Conservation (phyloP, 176 grass and related monocot genomes). For the Oryza meyeriana region DNA sequence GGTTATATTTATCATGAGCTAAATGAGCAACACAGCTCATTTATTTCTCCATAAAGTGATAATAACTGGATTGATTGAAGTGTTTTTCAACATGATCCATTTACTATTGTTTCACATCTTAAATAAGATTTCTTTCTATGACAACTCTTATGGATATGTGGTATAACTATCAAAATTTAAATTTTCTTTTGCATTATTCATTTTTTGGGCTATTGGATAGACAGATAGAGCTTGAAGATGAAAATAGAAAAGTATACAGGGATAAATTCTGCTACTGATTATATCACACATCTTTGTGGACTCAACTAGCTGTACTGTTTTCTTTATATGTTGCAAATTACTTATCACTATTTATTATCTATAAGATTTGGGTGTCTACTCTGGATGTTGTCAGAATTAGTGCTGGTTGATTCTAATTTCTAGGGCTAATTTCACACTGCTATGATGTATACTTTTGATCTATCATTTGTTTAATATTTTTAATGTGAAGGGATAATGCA, state of each 20-base stretch:
- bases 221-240: constrained; percentile 1
- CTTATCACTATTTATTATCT: not conserved
- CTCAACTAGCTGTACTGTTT: constrained; percentile 11
- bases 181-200: not conserved
- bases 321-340: not conserved
- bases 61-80: not conserved
- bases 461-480: not conserved
- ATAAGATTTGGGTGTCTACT: not conserved
- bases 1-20: not conserved
- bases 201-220: not conserved
- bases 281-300: constrained; percentile 2
- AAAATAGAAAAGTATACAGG: not conserved
- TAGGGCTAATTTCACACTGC: not conserved
- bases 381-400: not conserved
- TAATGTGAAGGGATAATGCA: not conserved
- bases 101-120: not conserved
- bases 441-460: not conserved
- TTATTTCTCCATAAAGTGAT: not conserved
- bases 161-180: not conserved
- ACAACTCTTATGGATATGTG: not conserved
- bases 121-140: not conserved
- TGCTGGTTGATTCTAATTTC: not conserved
- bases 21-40: not conserved
- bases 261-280: not conserved
- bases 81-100: not conserved